Evolutionary conservation across 2,329 filamentous ascomycete genomes (phyloP).

Genomic region (Torrubiella hemipterigena): DNA sequence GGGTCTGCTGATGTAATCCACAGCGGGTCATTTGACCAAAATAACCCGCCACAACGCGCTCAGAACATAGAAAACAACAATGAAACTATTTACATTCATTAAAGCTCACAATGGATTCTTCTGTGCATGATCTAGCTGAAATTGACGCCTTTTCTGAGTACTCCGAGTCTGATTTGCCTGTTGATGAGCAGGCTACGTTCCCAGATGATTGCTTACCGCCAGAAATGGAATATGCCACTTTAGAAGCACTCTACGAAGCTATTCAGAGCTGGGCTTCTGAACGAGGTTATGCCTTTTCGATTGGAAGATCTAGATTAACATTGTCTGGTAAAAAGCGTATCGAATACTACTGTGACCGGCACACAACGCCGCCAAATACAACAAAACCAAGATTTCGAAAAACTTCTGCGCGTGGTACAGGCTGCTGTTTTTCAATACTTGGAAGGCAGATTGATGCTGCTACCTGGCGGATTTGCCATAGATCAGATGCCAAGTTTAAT

Average conservation of each 20-base stretch:
- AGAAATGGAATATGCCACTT: slow-evolving; percentile 4
- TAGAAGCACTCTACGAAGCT: slow-evolving; percentile 2
- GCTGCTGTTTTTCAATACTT: slow-evolving; percentile 8
- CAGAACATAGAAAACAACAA: too few relatives aligned
- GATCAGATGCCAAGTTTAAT: slow-evolving; percentile 3
- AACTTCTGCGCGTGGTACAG: slow-evolving; percentile 6
- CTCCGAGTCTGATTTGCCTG: too few relatives aligned
- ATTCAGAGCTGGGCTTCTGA: slow-evolving; percentile 6
- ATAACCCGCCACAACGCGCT: too few relatives aligned
- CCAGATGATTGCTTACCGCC: slow-evolving; percentile 7
- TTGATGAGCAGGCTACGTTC: too few relatives aligned
- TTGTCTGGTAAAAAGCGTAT: slow-evolving; percentile 1
- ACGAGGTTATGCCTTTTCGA: slow-evolving; percentile 8
- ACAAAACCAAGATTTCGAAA: slow-evolving; percentile 4
- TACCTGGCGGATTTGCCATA: slow-evolving; percentile 3
- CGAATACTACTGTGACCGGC: slow-evolving; percentile 2
- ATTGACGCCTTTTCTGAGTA: too few relatives aligned
- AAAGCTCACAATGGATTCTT: too few relatives aligned
- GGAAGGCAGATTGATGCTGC: slow-evolving; percentile 8
- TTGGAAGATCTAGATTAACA: slow-evolving; percentile 5
- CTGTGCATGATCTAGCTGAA: too few relatives aligned
- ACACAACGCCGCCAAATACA: slow-evolving; percentile 1
- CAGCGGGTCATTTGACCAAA: too few relatives aligned
- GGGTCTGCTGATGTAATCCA: too few relatives aligned
- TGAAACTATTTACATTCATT: too few relatives aligned